Base-by-base conservation (phyloP, 768 basidiomycete species). In the Panaeolus cyanescens region DNA sequence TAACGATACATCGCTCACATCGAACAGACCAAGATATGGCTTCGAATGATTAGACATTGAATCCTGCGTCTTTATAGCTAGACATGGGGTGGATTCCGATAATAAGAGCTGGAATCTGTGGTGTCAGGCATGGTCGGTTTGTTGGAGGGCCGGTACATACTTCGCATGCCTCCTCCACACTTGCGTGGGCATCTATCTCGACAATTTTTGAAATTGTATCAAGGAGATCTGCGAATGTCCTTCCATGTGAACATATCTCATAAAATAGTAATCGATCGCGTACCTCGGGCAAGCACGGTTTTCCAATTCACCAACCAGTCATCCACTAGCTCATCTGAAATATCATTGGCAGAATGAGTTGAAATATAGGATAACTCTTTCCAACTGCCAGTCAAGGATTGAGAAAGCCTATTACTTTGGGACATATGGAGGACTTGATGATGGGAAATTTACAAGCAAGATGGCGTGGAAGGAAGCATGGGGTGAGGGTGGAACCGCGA, bases 141-240 rank as follows among this genome's bases (percentile, higher is more conserved):
- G 33, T 32, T 17, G 42, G 40, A 9, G 30, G 25, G 56, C 28
- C 32, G 37, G 59, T 55, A 75, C 82, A 68, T 63, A 89, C 92
- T 64, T 92, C 91, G 68, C 91, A 93, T 12, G 92, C 91, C 42
- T 91, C 89, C 71, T 94, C 92, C 17, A 94, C 92, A 54, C 83
- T 87, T 7, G 82, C 85, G 45, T 91, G 85, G n/a, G 84, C 84
- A 58, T 87, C 86, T 9, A 93, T 80, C 28, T 80, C 76, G 15
- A 91, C 83, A 54, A 93, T 81, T 3, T 83, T 84, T 42, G 82
- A 82, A 70, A 4, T 50, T 13, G 30, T 50, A 30, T 92, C 90
- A 63, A 91, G 86, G 25, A 93, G 77, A 69, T 90, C 91, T 92
- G 60, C 15, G 19, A 28, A 32, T 25, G 13, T 33, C 13, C 12